Percentiles rank a stretch among this genome's conserved stretches.
These are phyloP conservation scores for Pestalotiopsis sp. DNA, from an alignment of 2,329 filamentous ascomycete genomes.

Conservation along the genomic window DNA sequence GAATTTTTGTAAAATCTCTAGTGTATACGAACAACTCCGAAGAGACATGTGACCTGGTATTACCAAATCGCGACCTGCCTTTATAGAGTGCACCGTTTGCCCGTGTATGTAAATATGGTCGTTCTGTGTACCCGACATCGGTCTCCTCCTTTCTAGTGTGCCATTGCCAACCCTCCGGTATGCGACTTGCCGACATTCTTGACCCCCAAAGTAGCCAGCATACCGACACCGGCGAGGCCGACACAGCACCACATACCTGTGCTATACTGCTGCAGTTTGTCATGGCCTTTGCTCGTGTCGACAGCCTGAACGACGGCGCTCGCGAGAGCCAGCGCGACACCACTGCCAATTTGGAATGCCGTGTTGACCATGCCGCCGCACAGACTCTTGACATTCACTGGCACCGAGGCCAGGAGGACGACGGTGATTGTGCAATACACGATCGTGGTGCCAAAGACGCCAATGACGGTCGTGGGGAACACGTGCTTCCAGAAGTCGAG, in stretches of 20 bases:
- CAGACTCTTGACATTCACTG: conserved; percentile 40
- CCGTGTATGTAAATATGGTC: background rate
- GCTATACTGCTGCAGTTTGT: conserved; percentile 34
- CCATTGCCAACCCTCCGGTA: background rate
- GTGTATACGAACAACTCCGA: no score
- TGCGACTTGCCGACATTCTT: conserved; percentile 16
- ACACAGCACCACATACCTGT: conserved; percentile 44
- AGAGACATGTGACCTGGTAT: no score
- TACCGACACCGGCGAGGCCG: conserved; percentile 38
- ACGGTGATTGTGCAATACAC: conserved; percentile 45
- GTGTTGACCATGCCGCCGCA: conserved; percentile 12
- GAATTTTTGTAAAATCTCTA: no score
- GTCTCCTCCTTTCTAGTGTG: background rate
- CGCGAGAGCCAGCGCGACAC: conserved; percentile 5
- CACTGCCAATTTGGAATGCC: conserved; percentile 9
- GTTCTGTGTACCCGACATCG: background rate
- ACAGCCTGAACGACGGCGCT: conserved; percentile 35
- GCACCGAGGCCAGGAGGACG: conserved; percentile 40
- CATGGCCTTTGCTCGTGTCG: conserved; percentile 37
- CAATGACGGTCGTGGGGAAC: conserved; percentile 39
- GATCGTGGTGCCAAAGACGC: conserved; percentile 41
- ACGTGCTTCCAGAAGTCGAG: conserved; percentile 38
- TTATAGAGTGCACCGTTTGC: background rate
- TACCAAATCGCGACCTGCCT: background rate
- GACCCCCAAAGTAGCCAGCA: conserved; percentile 28